A percentile compares a stretch with the other conserved stretches of the same genome.
Conservation (phyloP, 768 basidiomycete species). For the Boletus pseudopeckii region DNA sequence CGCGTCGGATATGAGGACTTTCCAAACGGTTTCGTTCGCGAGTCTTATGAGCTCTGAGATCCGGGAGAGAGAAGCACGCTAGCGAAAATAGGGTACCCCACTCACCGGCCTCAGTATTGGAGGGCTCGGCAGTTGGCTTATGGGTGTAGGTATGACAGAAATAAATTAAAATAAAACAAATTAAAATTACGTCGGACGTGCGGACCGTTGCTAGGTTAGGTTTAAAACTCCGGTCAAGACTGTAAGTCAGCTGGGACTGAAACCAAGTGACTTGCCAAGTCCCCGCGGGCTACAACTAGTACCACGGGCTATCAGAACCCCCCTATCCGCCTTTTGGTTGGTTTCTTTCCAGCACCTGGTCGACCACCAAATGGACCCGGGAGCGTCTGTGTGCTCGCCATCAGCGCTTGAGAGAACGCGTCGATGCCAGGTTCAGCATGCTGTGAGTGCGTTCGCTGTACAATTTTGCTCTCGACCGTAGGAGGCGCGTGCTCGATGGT, state of each 20-base stretch:
- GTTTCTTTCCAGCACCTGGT: slow-evolving; percentile 44
- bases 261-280: slow-evolving; percentile 21
- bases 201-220: too few relatives aligned
- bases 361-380: slow-evolving; percentile 73
- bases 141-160: too few relatives aligned
- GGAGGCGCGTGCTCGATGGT: slow-evolving; percentile 2
- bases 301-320: slow-evolving; percentile 53
- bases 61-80: slow-evolving; percentile 19
- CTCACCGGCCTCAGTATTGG: slow-evolving; percentile 14
- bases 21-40: slow-evolving; percentile 13
- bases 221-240: too few relatives aligned
- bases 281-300: not conserved
- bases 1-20: slow-evolving; percentile 42
- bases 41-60: slow-evolving; percentile 8
- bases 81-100: slow-evolving; percentile 22
- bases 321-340: slow-evolving; percentile 63
- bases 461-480: slow-evolving; percentile 5
- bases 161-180: too few relatives aligned
- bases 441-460: slow-evolving; percentile 19
- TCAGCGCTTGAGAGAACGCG: slow-evolving; percentile 39
- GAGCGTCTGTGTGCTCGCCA: slow-evolving; percentile 66
- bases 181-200: too few relatives aligned
- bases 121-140: too few relatives aligned
- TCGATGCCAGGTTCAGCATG: slow-evolving; percentile 7
- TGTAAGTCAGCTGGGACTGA: too few relatives aligned